A percentile compares a stretch with the other conserved stretches of the same genome.
phyloP scores from a whole-genome alignment of 2,329 filamentous ascomycete species.

The Sclerotinia minor region DNA sequence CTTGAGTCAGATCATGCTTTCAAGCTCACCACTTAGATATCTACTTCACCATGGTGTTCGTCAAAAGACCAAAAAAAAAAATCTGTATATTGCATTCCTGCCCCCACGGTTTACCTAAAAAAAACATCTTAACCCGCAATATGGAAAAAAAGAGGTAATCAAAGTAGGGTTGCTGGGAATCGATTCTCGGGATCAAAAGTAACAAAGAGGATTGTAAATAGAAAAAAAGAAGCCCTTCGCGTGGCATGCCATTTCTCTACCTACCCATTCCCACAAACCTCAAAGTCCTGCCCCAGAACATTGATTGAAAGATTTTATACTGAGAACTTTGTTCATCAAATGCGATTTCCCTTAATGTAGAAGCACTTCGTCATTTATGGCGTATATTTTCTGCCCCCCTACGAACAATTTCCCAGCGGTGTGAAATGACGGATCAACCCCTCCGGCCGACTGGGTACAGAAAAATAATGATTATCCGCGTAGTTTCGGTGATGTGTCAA shows the following conservation, averaged over 20 bases:
- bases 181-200: conserved; percentile 21
- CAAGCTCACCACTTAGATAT: background rate
- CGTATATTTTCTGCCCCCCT: background rate
- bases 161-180: conserved; percentile 18
- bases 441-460: background rate
- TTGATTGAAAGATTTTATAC: conserved; percentile 2
- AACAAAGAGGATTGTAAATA: conserved; percentile 19
- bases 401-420: background rate
- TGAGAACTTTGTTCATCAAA: background rate
- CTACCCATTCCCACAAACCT: background rate
- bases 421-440: background rate
- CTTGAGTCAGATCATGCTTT: too few relatives aligned
- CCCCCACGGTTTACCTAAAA: conserved; percentile 18
- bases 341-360: background rate
- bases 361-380: background rate
- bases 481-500: conserved; percentile 8
- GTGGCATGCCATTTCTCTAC: conserved; percentile 5
- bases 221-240: conserved; percentile 7
- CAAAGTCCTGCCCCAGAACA: background rate
- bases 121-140: conserved; percentile 15
- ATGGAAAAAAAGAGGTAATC: conserved; percentile 15
- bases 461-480: background rate
- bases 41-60: conserved; percentile 1
- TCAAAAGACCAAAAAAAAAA: conserved; percentile 5
- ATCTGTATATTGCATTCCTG: conserved; percentile 16